Percentiles rank a stretch among this genome's conserved stretches.
These are phyloP conservation scores for Wallacemonas sp. DNA, from an alignment of 208 protist genomes.

Conservation along the genomic window DNA sequence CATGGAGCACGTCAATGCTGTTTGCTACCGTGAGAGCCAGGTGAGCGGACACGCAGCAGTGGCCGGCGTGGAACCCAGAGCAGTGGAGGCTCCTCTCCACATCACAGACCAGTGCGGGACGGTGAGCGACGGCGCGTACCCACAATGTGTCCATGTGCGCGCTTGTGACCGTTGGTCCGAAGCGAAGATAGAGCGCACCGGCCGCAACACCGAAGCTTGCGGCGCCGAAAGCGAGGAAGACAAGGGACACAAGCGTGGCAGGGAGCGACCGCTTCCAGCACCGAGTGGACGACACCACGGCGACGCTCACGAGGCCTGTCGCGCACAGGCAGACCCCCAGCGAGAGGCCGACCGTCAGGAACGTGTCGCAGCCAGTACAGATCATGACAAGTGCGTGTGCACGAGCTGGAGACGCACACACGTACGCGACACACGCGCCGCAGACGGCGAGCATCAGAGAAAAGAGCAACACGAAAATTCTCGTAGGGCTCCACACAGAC, in stretches of 20 bases:
- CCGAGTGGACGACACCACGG: conserved; percentile 1
- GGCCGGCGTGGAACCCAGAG: conserved; percentile 31
- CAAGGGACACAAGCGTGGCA: neutral
- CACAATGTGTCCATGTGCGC: conserved; percentile 16
- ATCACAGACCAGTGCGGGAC: conserved; percentile 27
- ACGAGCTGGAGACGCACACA: neutral
- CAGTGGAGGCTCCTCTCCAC: conserved; percentile 34
- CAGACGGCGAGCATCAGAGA: conserved; percentile 10
- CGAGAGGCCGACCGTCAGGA: neutral
- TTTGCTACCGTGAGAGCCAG: neutral
- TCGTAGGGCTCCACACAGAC: too few species aligned
- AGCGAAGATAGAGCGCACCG: neutral
- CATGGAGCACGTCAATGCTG: neutral
- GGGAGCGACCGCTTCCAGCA: neutral
- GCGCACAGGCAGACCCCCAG: conserved; percentile 9
- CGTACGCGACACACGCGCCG: neutral
- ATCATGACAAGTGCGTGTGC: neutral
- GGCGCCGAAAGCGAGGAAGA: conserved; percentile 16
- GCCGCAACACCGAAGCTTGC: conserved; percentile 9
- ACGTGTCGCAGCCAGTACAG: neutral
- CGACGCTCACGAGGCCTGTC: conserved; percentile 6
- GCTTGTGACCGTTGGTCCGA: neutral
- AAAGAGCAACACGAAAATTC: conserved; percentile 1
- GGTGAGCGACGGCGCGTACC: conserved; percentile 14
- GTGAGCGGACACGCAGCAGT: conserved; percentile 41